These are phyloP conservation scores for Persicaria tinctoria DNA, from an alignment of 148 eudicot genomes.

Conservation along the genomic window DNA sequence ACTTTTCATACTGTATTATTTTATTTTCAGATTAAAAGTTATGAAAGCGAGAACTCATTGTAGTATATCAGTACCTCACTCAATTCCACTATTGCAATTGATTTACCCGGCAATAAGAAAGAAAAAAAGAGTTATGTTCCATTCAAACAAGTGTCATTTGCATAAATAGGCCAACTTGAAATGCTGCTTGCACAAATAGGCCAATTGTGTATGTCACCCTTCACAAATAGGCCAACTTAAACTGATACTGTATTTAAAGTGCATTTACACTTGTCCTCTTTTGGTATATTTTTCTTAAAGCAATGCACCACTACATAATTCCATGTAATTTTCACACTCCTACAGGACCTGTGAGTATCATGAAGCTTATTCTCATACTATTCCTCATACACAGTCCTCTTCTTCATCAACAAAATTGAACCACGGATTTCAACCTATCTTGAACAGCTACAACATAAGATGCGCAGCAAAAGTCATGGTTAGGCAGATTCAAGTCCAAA, in stretches of 20 bases:
- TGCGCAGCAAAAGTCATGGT: not conserved
- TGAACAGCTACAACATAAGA: not conserved
- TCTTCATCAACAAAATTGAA: not conserved
- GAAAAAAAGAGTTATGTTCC: not conserved
- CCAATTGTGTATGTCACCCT: too few species aligned
- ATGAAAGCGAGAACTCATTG: not conserved
- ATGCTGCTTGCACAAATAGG: too few species aligned
- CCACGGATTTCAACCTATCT: not conserved
- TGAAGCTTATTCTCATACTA: not conserved
- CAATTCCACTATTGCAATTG: not conserved
- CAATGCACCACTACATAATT: not conserved
- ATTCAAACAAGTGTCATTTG: not conserved
- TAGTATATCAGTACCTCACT: not conserved
- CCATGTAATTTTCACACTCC: not conserved
- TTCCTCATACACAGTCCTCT: not conserved
- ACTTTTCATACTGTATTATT: not conserved
- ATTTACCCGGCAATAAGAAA: not conserved
- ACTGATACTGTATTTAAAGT: too few species aligned
- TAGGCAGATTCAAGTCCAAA: not conserved
- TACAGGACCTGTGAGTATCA: not conserved
- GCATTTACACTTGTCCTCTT: too few species aligned
- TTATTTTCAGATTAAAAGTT: not conserved
- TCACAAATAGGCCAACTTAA: too few species aligned
- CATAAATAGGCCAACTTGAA: too few species aligned
- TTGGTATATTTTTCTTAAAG: not conserved